Base-by-base conservation (phyloP, 495 filamentous ascomycete species). In the Podospora fimiseda region DNA sequence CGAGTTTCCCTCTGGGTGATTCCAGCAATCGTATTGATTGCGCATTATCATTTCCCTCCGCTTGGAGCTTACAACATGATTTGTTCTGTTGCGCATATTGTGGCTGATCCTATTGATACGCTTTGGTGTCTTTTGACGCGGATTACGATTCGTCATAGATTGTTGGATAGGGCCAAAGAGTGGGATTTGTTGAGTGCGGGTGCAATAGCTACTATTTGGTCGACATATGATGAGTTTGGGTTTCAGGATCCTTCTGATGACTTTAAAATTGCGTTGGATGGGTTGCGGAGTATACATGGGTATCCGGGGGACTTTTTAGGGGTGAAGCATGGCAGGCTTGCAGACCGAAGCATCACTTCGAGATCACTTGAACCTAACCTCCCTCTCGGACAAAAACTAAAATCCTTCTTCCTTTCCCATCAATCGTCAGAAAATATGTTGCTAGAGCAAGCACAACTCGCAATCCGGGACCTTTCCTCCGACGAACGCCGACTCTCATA, bases 61-160 rank as follows among this genome's bases (percentile, higher is more conserved):
- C 20, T 59, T 8, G 59, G 59, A 22, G 15, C 38, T 15, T 16
- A 7, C 5, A 59, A 52, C 22, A 51, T 23, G 13, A 9, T 38
- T 37, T 23, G 19, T 16, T 39, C 56, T 8, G 27, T 55, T 13
- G 27, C 24, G 3, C 59, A 61, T 20, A 46, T 55, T n/a, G 20
- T 61, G 15, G 59, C 49, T 13, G 56, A 61, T 21, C 59, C 59
- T 3, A 55, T 61, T 24, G 59, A 57, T 20, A 61, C 44, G 20
- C 30, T 61, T n/a, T 51, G 56, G 56, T 53, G 55, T 30, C 42
- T 61, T 9, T 21, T 61, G 40, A 61, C 56, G 5, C 51, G 59
- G 13, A 45, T 43, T 7, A 43, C 52, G 11, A 42, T 43, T 8
- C 46, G 56, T 15, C 45, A 55, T 7, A 19, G 41, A 9, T 42